A percentile compares a stretch with the other conserved stretches of the same genome.
Conservation (phyloP, 2,329 filamentous ascomycete genomes). For the Neonectria punicea region DNA sequence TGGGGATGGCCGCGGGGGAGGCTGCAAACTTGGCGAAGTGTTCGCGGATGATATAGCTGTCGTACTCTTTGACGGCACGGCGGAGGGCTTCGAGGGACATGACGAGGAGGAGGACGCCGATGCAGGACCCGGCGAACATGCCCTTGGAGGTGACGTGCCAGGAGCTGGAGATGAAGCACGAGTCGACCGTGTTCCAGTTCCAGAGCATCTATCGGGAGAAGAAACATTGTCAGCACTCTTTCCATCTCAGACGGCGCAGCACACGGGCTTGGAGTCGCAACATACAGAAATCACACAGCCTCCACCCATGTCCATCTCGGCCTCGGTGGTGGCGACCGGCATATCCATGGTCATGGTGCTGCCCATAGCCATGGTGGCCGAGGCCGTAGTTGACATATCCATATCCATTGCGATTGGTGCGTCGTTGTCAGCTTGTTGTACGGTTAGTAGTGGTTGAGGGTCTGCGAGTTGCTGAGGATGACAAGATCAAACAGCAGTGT, state of each 20-base stretch:
- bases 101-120: constrained; percentile 80
- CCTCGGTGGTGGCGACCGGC: constrained; percentile 28
- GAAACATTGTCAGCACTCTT: neutral
- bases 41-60: constrained; percentile 70
- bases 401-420: constrained; percentile 18
- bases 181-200: constrained; percentile 80
- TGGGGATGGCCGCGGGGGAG: constrained; percentile 19
- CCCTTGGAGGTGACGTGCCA: constrained; percentile 77
- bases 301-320: constrained; percentile 33
- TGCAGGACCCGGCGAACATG: constrained; percentile 84
- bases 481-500: neutral
- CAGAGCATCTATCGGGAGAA: constrained; percentile 72
- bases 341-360: constrained; percentile 36
- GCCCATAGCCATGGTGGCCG: constrained; percentile 25
- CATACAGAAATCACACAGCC: constrained; percentile 55
- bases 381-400: constrained; percentile 19
- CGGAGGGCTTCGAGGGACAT: constrained; percentile 78
- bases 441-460: neutral
- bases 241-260: neutral
- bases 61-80: constrained; percentile 76
- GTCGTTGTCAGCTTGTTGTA: neutral
- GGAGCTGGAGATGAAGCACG: constrained; percentile 73
- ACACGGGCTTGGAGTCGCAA: neutral
- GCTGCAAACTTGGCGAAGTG: constrained; percentile 52
- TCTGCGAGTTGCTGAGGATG: neutral